Conservation (phyloP, 129 eudicot genomes). For the Artemisia tridentata region DNA sequence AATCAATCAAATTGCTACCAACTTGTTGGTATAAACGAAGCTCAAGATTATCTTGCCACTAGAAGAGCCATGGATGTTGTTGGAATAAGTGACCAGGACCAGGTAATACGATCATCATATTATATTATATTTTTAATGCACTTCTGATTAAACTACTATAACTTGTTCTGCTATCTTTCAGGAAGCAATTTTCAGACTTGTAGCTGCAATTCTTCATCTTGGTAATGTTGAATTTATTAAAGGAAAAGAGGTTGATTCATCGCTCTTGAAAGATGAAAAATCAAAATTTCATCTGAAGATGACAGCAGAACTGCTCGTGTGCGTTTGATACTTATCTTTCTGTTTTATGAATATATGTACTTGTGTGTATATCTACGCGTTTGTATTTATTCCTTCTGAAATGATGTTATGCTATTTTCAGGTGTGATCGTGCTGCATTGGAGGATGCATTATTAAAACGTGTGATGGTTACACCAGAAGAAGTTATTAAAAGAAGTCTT, state of each 20-base stretch:
- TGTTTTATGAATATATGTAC: slow-evolving; percentile 7
- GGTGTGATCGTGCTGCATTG: slow-evolving; percentile 83
- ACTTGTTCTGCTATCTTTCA: slow-evolving; percentile 33
- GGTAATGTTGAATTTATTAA: slow-evolving; percentile 84
- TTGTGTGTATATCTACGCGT: background rate
- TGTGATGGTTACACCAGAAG: slow-evolving; percentile 99
- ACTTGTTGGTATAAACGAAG: slow-evolving; percentile 83
- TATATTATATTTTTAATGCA: background rate
- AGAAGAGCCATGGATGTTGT: slow-evolving; percentile 99
- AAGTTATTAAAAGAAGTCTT: slow-evolving; percentile 97
- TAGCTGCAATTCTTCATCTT: slow-evolving; percentile 93
- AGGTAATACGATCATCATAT: slow-evolving; percentile 42
- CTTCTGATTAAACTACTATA: slow-evolving; percentile 19
- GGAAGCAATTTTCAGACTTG: slow-evolving; percentile 99
- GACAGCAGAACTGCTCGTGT: slow-evolving; percentile 87
- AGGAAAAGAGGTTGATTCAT: slow-evolving; percentile 90
- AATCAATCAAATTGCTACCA: slow-evolving; percentile 84
- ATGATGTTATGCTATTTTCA: slow-evolving; percentile 20
- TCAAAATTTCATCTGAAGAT: slow-evolving; percentile 83
- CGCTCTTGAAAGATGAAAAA: slow-evolving; percentile 76
- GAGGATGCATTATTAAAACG: slow-evolving; percentile 91
- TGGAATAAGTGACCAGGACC: slow-evolving; percentile 83
- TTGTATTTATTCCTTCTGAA: slow-evolving; percentile 19
- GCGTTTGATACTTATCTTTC: slow-evolving; percentile 19
- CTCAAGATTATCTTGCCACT: slow-evolving; percentile 90